These are phyloP conservation scores for Auxenochlorella protothecoides DNA, from an alignment of 139 green algal genomes.

Conservation along the genomic window DNA sequence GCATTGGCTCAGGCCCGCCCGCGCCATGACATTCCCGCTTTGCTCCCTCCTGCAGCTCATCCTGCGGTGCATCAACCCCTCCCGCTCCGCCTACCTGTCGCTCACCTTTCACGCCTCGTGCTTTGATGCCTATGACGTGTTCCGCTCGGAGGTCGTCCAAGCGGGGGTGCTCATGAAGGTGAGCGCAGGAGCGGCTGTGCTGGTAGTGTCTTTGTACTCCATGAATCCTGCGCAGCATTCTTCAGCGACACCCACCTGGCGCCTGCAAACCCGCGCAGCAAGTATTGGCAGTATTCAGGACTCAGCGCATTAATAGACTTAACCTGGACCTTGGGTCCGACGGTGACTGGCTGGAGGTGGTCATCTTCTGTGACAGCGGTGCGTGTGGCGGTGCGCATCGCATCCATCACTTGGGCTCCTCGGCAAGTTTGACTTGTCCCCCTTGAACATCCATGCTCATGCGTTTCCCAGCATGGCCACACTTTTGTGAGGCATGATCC, in stretches of 20 bases:
- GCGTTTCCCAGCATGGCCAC: not conserved
- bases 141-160: conserved; percentile 38
- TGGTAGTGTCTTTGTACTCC: not conserved
- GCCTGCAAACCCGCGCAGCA: conserved; percentile 28
- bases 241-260: too few species aligned
- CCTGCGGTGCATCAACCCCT: conserved; percentile 55
- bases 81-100: conserved; percentile 51
- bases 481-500: not conserved
- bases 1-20: too few species aligned
- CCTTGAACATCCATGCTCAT: not conserved
- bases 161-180: conserved; percentile 55
- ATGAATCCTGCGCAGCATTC: too few species aligned
- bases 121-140: conserved; percentile 51
- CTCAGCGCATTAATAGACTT: conserved; percentile 28
- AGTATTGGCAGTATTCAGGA: conserved; percentile 42
- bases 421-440: not conserved
- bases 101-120: conserved; percentile 44
- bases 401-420: too few species aligned
- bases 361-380: conserved; percentile 52
- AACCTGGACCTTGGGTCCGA: conserved; percentile 35
- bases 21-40: too few species aligned
- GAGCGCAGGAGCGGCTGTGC: not conserved
- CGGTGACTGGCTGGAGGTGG: conserved; percentile 19
- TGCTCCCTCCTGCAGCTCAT: conserved; percentile 33
- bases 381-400: not conserved